A percentile compares a stretch with the other conserved stretches of the same genome.
Conservation (phyloP, 257 asterid species). For the Solanum gandarillasii region DNA sequence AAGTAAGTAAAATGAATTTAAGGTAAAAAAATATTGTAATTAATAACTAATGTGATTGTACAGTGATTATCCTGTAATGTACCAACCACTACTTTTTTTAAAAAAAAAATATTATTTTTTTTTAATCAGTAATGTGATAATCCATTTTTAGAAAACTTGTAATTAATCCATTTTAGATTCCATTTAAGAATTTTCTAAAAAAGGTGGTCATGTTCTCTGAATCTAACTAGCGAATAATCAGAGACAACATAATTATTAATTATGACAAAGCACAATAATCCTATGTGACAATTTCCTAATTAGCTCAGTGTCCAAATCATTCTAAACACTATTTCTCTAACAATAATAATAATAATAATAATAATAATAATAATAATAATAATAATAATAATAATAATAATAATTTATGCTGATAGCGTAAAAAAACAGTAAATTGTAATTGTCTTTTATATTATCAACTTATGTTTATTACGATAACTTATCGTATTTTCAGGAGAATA, state of each 20-base stretch:
- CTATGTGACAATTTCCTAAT: not conserved
- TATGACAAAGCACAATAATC: not conserved
- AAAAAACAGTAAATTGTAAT: not conserved
- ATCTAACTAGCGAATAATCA: not conserved
- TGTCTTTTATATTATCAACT: not conserved
- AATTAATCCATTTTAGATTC: not conserved
- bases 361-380: too few relatives aligned
- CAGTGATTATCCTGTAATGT: too few relatives aligned
- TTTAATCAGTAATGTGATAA: not conserved
- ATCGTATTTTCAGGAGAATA: not conserved
- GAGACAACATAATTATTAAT: not conserved
- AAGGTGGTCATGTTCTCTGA: not conserved
- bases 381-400: too few relatives aligned
- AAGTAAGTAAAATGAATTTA: not conserved
- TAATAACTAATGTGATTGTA: too few relatives aligned
- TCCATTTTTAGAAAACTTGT: not conserved
- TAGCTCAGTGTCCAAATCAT: not conserved
- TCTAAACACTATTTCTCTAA: too few relatives aligned
- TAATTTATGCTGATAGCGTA: too few relatives aligned
- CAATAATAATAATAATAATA: too few relatives aligned
- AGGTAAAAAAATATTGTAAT: not conserved
- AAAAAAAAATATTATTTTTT: not conserved
- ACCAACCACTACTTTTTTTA: too few relatives aligned
- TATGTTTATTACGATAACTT: not conserved
- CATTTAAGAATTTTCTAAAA: not conserved